Conservation (phyloP, 345 rosid genomes). For the Dipteronia sinensis region DNA sequence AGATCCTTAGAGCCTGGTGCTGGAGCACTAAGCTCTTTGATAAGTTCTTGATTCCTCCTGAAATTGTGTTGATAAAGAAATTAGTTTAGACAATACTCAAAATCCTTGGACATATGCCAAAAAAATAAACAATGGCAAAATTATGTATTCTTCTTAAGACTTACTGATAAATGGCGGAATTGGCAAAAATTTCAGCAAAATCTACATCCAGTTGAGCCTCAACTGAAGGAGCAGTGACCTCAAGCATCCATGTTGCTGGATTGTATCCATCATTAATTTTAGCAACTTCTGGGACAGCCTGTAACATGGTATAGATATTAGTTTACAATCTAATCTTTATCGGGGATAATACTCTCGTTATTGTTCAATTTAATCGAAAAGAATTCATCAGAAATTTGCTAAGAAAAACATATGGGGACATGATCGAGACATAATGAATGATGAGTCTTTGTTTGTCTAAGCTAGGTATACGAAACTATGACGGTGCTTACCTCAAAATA, state of each 20-base stretch:
- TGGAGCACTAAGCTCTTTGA: slow-evolving; percentile 62
- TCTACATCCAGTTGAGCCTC: slow-evolving; percentile 67
- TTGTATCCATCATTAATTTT: slow-evolving; percentile 70
- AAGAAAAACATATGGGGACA: neutral
- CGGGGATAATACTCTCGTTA: too few relatives aligned
- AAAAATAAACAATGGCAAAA: neutral
- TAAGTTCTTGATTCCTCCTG: slow-evolving; percentile 74
- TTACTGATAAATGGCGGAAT: slow-evolving; percentile 68
- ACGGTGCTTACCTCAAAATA: slow-evolving; percentile 69
- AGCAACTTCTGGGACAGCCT: slow-evolving; percentile 77
- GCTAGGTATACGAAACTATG: neutral
- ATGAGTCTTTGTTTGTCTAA: too few relatives aligned
- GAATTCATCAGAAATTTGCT: neutral
- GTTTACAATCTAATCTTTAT: neutral
- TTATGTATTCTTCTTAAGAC: slow-evolving; percentile 16
- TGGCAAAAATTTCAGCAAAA: slow-evolving; percentile 66
- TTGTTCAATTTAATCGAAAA: neutral
- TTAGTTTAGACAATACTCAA: neutral
- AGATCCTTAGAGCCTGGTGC: slow-evolving; percentile 61
- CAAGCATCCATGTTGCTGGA: slow-evolving; percentile 99
- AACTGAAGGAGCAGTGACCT: slow-evolving; percentile 58
- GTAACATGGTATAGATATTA: slow-evolving; percentile 11
- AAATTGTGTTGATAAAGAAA: neutral
- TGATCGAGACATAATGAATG: neutral
- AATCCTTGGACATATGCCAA: neutral